These are phyloP conservation scores for Taphrina pruni DNA, from an alignment of 1,139 yeast species.

Conservation along the genomic window DNA sequence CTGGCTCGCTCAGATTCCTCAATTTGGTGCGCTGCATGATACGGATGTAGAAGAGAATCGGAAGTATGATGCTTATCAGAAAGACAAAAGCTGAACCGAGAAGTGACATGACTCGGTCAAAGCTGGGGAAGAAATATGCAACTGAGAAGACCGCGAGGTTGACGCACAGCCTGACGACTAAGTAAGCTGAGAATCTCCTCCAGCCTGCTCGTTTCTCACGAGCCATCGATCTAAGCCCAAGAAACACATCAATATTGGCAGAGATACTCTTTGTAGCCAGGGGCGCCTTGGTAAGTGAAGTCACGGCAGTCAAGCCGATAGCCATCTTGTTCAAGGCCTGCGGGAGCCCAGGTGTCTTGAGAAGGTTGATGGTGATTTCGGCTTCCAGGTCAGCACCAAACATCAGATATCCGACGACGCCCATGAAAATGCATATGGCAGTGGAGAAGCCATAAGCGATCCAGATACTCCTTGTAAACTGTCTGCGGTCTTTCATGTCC, in stretches of 20 bases:
- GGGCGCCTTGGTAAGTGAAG: conserved; percentile 88
- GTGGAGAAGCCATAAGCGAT: conserved; percentile 70
- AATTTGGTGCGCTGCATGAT: conserved; percentile 56
- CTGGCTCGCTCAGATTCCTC: not conserved
- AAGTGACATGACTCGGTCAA: conserved; percentile 82
- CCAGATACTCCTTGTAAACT: conserved; percentile 59
- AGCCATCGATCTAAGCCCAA: conserved; percentile 50
- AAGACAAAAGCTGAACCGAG: conserved; percentile 84
- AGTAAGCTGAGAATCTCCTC: conserved; percentile 25
- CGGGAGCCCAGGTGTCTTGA: conserved; percentile 77
- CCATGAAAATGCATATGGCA: conserved; percentile 74
- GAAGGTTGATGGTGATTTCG: conserved; percentile 79
- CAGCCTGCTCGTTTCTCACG: conserved; percentile 46
- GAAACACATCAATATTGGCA: conserved; percentile 64
- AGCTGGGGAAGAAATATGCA: conserved; percentile 71
- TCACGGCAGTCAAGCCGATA: conserved; percentile 73
- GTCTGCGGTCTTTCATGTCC: conserved; percentile 79
- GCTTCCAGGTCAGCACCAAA: conserved; percentile 79
- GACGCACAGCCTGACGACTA: conserved; percentile 53
- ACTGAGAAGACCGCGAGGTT: conserved; percentile 57
- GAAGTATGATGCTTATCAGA: conserved; percentile 77
- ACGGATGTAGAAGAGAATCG: conserved; percentile 71
- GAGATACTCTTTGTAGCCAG: conserved; percentile 84
- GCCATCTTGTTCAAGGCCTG: conserved; percentile 65
- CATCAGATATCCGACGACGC: conserved; percentile 82